Percentiles rank a stretch among this genome's conserved stretches.
These are phyloP conservation scores for Phytophthora aleatoria DNA, from an alignment of 352 stramenopile species.

Conservation along the genomic window DNA sequence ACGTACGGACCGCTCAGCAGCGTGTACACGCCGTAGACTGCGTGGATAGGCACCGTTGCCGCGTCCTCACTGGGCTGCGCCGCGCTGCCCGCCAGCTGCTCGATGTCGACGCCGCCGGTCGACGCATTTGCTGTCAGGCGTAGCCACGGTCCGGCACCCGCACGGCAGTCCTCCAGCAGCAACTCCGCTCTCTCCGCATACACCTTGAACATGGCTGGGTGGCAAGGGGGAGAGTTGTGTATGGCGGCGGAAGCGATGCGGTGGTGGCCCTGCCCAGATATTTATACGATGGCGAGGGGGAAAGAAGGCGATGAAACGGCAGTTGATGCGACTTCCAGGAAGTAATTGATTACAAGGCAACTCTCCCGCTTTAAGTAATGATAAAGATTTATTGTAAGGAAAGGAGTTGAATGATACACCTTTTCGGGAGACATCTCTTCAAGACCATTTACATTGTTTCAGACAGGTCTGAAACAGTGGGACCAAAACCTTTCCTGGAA, in stretches of 20 bases:
- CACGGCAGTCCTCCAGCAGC: constrained; percentile 82
- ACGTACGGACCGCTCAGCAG: constrained; percentile 73
- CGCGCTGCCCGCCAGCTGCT: constrained; percentile 18
- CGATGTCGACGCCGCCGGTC: constrained; percentile 29
- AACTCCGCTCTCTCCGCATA: constrained; percentile 71
- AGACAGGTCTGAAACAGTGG: too few species aligned
- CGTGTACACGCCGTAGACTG: constrained; percentile 76
- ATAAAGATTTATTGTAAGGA: too few species aligned
- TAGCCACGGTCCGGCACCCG: constrained; percentile 65
- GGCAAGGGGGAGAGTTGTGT: neutral
- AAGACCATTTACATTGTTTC: too few species aligned
- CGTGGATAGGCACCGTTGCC: constrained; percentile 65
- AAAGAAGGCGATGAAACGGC: constrained; percentile 7
- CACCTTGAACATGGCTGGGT: constrained; percentile 73
- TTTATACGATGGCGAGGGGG: constrained; percentile 18
- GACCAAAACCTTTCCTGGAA: too few species aligned
- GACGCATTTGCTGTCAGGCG: constrained; percentile 41
- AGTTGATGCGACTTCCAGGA: neutral
- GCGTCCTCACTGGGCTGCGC: constrained; percentile 47
- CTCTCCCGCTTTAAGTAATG: too few species aligned
- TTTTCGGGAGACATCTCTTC: too few species aligned
- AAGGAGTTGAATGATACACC: too few species aligned
- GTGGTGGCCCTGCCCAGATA: constrained; percentile 1
- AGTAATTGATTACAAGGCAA: too few species aligned
- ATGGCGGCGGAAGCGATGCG: neutral